Percentiles rank a stretch among this genome's conserved stretches.
These are phyloP conservation scores for Lipomyces kockii DNA, from an alignment of 805 yeast species.

Conservation along the genomic window DNA sequence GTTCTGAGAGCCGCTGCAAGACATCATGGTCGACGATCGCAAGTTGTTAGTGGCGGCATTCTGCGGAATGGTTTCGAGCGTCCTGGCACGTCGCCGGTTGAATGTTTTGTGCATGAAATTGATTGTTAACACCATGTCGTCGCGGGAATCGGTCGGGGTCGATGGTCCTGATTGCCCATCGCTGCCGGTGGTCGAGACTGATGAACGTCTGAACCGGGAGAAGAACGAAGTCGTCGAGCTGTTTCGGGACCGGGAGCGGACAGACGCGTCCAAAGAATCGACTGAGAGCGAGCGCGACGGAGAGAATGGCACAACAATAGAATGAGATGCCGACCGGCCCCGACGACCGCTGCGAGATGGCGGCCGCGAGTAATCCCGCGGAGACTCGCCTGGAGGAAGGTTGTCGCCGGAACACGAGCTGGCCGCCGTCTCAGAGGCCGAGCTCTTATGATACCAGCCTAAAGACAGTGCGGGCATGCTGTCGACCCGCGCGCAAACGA, in stretches of 20 bases:
- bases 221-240: slow-evolving; percentile 24
- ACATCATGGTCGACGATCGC: background rate
- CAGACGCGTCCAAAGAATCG: slow-evolving; percentile 21
- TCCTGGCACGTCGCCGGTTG: slow-evolving; percentile 34
- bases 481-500: slow-evolving; percentile 3
- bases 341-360: slow-evolving; percentile 21
- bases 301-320: slow-evolving; percentile 14
- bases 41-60: slow-evolving; percentile 18
- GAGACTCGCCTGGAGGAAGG: background rate
- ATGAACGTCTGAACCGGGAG: slow-evolving; percentile 31
- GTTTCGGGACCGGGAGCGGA: slow-evolving; percentile 14
- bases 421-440: slow-evolving; percentile 12
- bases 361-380: slow-evolving; percentile 16
- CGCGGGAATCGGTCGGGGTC: slow-evolving; percentile 18
- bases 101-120: slow-evolving; percentile 9
- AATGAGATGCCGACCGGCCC: slow-evolving; percentile 10
- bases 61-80: slow-evolving; percentile 36
- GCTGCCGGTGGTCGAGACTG: slow-evolving; percentile 27
- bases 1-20: slow-evolving; percentile 1
- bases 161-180: slow-evolving; percentile 5
- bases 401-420: background rate
- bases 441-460: slow-evolving; percentile 14
- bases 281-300: slow-evolving; percentile 27
- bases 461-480: slow-evolving; percentile 15
- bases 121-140: slow-evolving; percentile 19